Base-by-base conservation (phyloP, 2,329 filamentous ascomycete genomes). In the Fusarium virguliforme region DNA sequence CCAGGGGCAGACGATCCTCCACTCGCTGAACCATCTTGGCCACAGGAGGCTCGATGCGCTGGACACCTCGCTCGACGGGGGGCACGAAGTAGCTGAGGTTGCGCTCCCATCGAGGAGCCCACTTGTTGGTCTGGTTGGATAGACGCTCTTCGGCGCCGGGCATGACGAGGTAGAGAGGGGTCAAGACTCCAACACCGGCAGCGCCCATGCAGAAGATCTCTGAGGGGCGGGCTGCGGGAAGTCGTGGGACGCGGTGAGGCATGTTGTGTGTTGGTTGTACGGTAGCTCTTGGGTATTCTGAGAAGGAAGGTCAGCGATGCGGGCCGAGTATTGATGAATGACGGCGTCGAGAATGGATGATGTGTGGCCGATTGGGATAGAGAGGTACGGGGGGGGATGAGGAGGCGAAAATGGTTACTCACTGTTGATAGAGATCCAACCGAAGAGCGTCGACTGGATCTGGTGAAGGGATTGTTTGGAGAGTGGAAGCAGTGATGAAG, bases 61-160 rank as follows among this genome's bases (percentile, higher is more conserved):
- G 84, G 41, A 86, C 82, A 56, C 83, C 80, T 22, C 80, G 79
- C 77, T 85, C 82, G 30, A 83, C 82, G 15, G 84, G 84, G n/a
- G 81, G 79, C 8, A 81, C 79, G 76, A 89, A 85, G 81, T 85
- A 86, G 68, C 80, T 84, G 75, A 89, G 84, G 79, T 88, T 88
- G 59, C 83, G 82, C 79, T 89, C 87, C 88, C 88, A 90, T 62
- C 86, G 84, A 18, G 87, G 87, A 4, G 87, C 88, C 88, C 88
- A 89, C 74, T 85, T 85, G 64, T 82, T 81, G 4, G 88, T 89
- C 78, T 88, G 86, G 26, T 80, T 79, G 60, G 86, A 84, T 37
- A 89, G 77, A 46, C 84, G 83, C 77, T 89, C 86, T 70, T 88
- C 85, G 64, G 86, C 86, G 37, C 87, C 86, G 28, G 87, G 88